phyloP scores from a whole-genome alignment of 192 early-diverging fungal species.

The Lunasporangiospora selenospora region DNA sequence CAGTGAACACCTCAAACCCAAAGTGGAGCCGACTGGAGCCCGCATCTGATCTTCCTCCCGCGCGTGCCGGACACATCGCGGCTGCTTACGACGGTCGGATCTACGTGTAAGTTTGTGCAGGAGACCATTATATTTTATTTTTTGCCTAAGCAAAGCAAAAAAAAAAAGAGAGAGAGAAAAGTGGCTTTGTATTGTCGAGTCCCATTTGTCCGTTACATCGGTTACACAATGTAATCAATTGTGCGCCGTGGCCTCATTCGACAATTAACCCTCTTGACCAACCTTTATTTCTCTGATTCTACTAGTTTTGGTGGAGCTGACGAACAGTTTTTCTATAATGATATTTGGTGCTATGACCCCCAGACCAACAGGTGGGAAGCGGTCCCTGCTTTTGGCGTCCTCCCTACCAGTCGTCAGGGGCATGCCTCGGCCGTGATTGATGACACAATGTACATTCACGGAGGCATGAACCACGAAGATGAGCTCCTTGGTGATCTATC shows the following conservation, averaged over 20 bases:
- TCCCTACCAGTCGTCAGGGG: slow-evolving; percentile 55
- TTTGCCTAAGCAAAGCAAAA: too few species aligned
- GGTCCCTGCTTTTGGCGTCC: slow-evolving; percentile 52
- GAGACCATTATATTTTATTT: too few species aligned
- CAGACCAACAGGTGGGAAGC: slow-evolving; percentile 51
- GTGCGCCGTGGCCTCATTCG: too few species aligned
- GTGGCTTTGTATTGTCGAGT: too few species aligned
- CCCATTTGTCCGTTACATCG: too few species aligned
- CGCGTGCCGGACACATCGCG: slow-evolving; percentile 48
- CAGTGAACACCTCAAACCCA: slow-evolving; percentile 40
- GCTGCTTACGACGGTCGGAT: slow-evolving; percentile 41
- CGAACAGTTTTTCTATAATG: slow-evolving; percentile 58
- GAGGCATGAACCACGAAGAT: slow-evolving; percentile 53
- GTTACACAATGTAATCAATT: too few species aligned
- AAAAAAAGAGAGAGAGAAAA: too few species aligned
- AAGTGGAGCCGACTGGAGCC: slow-evolving; percentile 47
- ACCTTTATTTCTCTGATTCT: neutral
- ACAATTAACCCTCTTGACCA: too few species aligned
- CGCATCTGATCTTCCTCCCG: slow-evolving; percentile 42
- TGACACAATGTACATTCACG: slow-evolving; percentile 63
- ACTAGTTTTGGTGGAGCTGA: slow-evolving; percentile 62
- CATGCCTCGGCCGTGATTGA: slow-evolving; percentile 51
- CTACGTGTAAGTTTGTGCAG: slow-evolving; percentile 43
- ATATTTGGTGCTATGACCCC: slow-evolving; percentile 63
- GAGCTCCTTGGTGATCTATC: slow-evolving; percentile 56